phyloP scores from a whole-genome alignment of 805 yeast genomes.

The Starmera pachycereana region DNA sequence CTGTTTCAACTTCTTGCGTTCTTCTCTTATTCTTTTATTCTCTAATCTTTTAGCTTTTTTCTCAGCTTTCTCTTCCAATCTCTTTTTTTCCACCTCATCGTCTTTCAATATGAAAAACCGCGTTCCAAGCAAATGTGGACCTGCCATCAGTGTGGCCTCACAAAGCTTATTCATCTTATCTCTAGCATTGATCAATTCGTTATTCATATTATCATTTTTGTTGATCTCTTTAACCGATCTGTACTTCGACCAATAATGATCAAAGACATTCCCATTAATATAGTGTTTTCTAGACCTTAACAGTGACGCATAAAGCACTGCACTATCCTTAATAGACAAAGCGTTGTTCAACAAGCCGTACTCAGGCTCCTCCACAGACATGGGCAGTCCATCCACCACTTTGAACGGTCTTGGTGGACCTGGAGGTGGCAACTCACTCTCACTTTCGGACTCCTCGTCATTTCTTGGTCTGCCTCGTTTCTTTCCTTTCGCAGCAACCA shows the following conservation, averaged over 20 bases:
- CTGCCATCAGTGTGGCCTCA: constrained; percentile 61
- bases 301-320: constrained; percentile 60
- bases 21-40: constrained; percentile 25
- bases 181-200: constrained; percentile 37
- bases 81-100: constrained; percentile 48
- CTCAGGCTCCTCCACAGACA: constrained; percentile 55
- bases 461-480: constrained; percentile 9
- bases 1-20: constrained; percentile 16
- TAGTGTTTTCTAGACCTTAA: constrained; percentile 63
- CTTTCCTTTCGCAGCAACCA: background rate
- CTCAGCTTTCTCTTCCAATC: constrained; percentile 30
- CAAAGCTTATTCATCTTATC: constrained; percentile 86
- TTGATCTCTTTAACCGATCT: constrained; percentile 29
- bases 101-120: constrained; percentile 79
- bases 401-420: constrained; percentile 46
- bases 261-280: constrained; percentile 60
- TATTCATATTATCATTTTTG: constrained; percentile 1
- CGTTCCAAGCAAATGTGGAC: constrained; percentile 76
- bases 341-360: constrained; percentile 54
- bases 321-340: constrained; percentile 60
- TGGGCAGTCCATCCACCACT: constrained; percentile 55
- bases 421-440: constrained; percentile 16
- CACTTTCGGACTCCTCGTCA: constrained; percentile 15
- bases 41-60: constrained; percentile 25
- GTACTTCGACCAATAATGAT: constrained; percentile 71